Conservation (phyloP, 2,329 filamentous ascomycete species). For the Xylaria polymorpha region DNA sequence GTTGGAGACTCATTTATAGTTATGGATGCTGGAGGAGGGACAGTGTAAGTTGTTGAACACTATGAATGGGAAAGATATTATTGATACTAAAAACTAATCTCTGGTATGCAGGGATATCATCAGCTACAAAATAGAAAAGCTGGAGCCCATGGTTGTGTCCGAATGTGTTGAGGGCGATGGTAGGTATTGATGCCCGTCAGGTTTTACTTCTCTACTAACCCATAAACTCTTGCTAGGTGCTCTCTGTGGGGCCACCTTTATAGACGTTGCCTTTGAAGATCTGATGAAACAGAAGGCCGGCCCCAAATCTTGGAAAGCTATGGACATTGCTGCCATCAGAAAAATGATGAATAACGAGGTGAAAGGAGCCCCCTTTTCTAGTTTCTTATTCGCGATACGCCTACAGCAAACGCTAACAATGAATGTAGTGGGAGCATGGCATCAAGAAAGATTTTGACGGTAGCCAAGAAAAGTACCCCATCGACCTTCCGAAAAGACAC, state of each 20-base stretch:
- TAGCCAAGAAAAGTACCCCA: neutral
- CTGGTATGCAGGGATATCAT: too few species aligned
- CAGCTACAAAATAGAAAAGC: neutral
- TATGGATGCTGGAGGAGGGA: constrained; percentile 11
- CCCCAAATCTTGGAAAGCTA: neutral
- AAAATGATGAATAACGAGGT: constrained; percentile 13
- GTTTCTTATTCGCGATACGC: too few species aligned
- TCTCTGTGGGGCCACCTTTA: neutral
- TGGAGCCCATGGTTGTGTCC: neutral
- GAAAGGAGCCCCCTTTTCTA: too few species aligned
- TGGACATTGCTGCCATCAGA: neutral
- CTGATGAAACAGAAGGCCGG: neutral
- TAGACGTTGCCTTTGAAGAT: neutral
- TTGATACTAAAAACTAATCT: too few species aligned
- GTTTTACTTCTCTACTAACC: neutral
- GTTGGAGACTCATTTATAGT: constrained; percentile 1
- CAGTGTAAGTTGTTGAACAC: constrained; percentile 17
- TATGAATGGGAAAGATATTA: too few species aligned
- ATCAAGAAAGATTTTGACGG: constrained; percentile 13
- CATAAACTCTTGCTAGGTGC: neutral
- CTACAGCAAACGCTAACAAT: too few species aligned
- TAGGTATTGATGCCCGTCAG: neutral
- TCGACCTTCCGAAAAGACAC: constrained; percentile 1
- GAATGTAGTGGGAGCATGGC: constrained; percentile 8
- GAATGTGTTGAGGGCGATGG: constrained; percentile 14